These are phyloP conservation scores for Spizellomyces punctatus DNA, from an alignment of 192 early-diverging fungal species.

Conservation along the genomic window DNA sequence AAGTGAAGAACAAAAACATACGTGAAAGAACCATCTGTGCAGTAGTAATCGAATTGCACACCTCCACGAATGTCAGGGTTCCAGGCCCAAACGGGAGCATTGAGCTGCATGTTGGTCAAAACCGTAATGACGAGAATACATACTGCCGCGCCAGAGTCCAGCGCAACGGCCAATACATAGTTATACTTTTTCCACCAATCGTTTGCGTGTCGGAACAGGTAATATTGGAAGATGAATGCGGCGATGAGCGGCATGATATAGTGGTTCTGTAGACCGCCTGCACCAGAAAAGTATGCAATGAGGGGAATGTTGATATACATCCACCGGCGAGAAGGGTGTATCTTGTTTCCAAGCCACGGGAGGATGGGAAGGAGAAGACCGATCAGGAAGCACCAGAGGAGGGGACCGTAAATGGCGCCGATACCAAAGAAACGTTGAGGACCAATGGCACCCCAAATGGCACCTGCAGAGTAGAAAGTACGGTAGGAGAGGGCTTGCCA, in stretches of 20 bases:
- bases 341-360: slow-evolving; percentile 30
- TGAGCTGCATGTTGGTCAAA: not conserved
- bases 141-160: slow-evolving; percentile 33
- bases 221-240: slow-evolving; percentile 25
- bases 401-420: slow-evolving; percentile 33
- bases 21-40: no score
- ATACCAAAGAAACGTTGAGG: slow-evolving; percentile 61
- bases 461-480: slow-evolving; percentile 66
- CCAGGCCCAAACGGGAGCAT: not conserved
- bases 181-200: slow-evolving; percentile 40
- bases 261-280: slow-evolving; percentile 22
- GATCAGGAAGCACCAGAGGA: slow-evolving; percentile 38
- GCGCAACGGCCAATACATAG: slow-evolving; percentile 32
- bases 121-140: slow-evolving; percentile 16
- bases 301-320: slow-evolving; percentile 58
- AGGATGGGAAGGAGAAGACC: slow-evolving; percentile 44
- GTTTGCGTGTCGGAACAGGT: slow-evolving; percentile 15
- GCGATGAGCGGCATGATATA: slow-evolving; percentile 18
- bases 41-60: no score
- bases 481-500: slow-evolving; percentile 26
- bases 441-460: slow-evolving; percentile 81
- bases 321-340: not conserved
- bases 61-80: not conserved
- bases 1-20: no score
- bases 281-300: slow-evolving; percentile 47